Percentiles rank a stretch among this genome's conserved stretches.
phyloP scores from a whole-genome alignment of 2,329 filamentous ascomycete genomes.

The Ophiostoma australiae region DNA sequence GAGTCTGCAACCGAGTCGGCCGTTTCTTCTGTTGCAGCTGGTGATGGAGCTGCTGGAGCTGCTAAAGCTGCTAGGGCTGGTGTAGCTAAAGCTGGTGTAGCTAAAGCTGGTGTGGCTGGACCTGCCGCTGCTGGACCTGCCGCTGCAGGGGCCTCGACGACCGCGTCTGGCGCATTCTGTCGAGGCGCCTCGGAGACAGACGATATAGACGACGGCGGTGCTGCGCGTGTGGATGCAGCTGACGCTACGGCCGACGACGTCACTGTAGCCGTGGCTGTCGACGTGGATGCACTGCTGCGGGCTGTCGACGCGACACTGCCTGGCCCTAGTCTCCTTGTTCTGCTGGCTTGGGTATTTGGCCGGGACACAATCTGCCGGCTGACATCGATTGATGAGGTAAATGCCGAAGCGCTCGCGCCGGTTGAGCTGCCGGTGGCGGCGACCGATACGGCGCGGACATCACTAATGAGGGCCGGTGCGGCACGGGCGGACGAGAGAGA shows the following conservation, averaged over 20 bases:
- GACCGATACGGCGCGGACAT: conserved; percentile 17
- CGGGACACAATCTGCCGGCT: neutral
- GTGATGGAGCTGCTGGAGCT: neutral
- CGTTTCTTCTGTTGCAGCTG: neutral
- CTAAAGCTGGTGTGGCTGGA: too few relatives aligned
- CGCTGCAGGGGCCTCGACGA: neutral
- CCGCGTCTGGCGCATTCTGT: neutral
- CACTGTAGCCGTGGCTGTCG: conserved; percentile 9
- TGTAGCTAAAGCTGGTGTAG: too few relatives aligned
- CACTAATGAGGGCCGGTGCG: conserved; percentile 18
- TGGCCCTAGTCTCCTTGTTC: neutral
- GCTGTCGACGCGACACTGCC: conserved; percentile 9
- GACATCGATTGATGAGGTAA: neutral
- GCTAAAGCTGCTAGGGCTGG: neutral
- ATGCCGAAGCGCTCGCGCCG: neutral
- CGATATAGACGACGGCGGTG: conserved; percentile 22
- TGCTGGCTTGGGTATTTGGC: neutral
- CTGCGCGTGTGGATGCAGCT: neutral
- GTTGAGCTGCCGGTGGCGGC: neutral
- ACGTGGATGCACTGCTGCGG: neutral
- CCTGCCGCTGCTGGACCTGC: neutral
- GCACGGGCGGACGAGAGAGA: conserved; percentile 15
- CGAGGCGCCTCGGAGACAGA: conserved; percentile 14
- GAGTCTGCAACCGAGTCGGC: neutral
- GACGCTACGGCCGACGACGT: conserved; percentile 4